phyloP scores from a whole-genome alignment of 345 rosid species.

The Raphanus raphanistrum region DNA sequence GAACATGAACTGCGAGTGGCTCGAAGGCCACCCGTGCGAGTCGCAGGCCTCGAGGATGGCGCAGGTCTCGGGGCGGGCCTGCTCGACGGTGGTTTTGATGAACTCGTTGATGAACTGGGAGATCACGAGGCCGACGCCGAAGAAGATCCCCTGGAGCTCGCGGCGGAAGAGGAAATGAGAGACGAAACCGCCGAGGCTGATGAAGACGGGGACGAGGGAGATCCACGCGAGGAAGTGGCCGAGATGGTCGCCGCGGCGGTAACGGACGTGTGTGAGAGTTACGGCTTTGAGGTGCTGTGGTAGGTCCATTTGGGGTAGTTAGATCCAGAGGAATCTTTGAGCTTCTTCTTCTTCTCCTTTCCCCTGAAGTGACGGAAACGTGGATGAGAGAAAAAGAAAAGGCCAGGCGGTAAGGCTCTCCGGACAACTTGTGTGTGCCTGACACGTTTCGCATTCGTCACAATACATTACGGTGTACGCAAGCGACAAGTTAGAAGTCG shows the following conservation, averaged over 20 bases:
- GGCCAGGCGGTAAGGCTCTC: neutral
- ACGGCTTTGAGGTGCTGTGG: slow-evolving; percentile 60
- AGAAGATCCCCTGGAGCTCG: slow-evolving; percentile 86
- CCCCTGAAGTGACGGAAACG: slow-evolving; percentile 20
- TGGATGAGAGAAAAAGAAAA: neutral
- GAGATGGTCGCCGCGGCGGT: slow-evolving; percentile 66
- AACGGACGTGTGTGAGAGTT: slow-evolving; percentile 84
- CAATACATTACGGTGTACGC: slow-evolving; percentile 11
- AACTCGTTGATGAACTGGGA: slow-evolving; percentile 82
- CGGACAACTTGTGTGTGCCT: slow-evolving; percentile 13
- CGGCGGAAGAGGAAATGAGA: slow-evolving; percentile 92
- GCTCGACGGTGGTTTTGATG: slow-evolving; percentile 70
- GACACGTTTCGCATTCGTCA: slow-evolving; percentile 36
- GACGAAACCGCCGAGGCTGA: slow-evolving; percentile 84
- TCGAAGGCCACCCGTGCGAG: slow-evolving; percentile 98
- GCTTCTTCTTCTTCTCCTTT: neutral
- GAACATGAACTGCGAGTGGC: slow-evolving; percentile 92
- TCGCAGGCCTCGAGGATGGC: slow-evolving; percentile 85
- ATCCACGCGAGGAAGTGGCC: slow-evolving; percentile 93
- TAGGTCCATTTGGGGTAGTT: slow-evolving; percentile 21
- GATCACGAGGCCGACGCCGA: slow-evolving; percentile 78
- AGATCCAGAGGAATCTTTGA: slow-evolving; percentile 22
- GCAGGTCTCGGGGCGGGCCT: slow-evolving; percentile 89
- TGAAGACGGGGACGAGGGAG: slow-evolving; percentile 87
- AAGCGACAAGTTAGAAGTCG: neutral